These are phyloP conservation scores for Ceraceosorus guamensis DNA, from an alignment of 1,284 basidiomycete genomes.

Conservation along the genomic window DNA sequence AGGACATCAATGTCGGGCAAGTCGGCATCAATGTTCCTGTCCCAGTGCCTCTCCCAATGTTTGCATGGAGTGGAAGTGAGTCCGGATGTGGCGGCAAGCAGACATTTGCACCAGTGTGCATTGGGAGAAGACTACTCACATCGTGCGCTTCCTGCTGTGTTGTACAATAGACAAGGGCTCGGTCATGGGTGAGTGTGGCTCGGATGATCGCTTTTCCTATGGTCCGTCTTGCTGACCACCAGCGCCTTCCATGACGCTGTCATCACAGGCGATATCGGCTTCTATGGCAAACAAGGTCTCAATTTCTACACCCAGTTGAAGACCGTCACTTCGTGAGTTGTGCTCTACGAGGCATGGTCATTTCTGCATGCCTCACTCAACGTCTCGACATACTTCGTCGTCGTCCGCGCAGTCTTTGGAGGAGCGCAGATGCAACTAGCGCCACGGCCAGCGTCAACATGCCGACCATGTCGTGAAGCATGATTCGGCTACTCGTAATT, in stretches of 20 bases:
- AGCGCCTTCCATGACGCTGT: too few species aligned
- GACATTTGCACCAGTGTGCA: too few species aligned
- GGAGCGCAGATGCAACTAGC: slow-evolving; percentile 24
- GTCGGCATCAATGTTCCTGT: slow-evolving; percentile 76
- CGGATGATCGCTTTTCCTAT: too few species aligned
- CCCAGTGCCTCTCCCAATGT: slow-evolving; percentile 74
- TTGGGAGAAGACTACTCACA: slow-evolving; percentile 46
- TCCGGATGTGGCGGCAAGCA: too few species aligned
- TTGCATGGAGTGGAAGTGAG: slow-evolving; percentile 59
- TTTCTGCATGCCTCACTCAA: not conserved
- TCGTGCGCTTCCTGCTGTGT: slow-evolving; percentile 52
- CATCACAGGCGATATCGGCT: slow-evolving; percentile 7
- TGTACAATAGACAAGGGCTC: slow-evolving; percentile 61
- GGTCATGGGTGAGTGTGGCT: slow-evolving; percentile 59
- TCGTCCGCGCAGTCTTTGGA: slow-evolving; percentile 24
- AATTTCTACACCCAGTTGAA: slow-evolving; percentile 41
- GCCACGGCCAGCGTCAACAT: slow-evolving; percentile 34
- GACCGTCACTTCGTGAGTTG: slow-evolving; percentile 19
- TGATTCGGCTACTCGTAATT: too few species aligned
- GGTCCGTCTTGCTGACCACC: too few species aligned
- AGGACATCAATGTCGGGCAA: slow-evolving; percentile 80
- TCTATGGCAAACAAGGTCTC: slow-evolving; percentile 35
- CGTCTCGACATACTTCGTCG: not conserved
- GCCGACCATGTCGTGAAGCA: slow-evolving; percentile 29
- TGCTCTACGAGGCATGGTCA: not conserved